phyloP scores from a whole-genome alignment of 73 alveolate genomes.

The Paramecium bursaria region DNA sequence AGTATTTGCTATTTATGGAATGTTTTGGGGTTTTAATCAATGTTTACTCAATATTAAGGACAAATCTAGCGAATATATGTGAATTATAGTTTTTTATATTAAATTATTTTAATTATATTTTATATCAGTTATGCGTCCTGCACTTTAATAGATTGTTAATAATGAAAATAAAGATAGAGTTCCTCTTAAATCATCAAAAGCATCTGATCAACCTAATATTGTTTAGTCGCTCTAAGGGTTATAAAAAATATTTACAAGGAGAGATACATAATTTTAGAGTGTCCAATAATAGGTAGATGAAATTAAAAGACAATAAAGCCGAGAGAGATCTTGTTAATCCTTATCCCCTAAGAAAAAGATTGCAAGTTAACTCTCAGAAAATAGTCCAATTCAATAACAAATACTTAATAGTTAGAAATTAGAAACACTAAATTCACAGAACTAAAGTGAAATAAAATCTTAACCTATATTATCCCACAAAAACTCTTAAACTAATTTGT shows the following conservation, averaged over 20 bases:
- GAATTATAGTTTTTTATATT: too few species aligned
- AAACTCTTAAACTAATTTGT: background rate
- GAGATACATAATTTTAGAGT: background rate
- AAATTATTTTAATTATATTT: too few species aligned
- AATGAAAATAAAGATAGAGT: too few species aligned
- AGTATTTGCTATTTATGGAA: too few species aligned
- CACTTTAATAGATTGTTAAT: too few species aligned
- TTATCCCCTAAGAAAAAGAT: background rate
- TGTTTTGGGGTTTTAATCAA: too few species aligned
- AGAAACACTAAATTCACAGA: background rate
- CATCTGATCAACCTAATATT: too few species aligned
- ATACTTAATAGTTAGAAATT: background rate
- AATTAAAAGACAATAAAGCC: too few species aligned
- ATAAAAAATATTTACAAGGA: background rate
- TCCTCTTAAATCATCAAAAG: too few species aligned
- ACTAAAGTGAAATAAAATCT: background rate
- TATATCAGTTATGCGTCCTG: too few species aligned
- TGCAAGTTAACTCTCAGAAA: background rate
- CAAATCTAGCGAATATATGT: too few species aligned
- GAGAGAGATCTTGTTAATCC: background rate
- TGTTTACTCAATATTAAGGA: too few species aligned
- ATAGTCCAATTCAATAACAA: background rate
- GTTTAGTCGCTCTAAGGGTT: background rate
- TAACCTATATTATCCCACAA: background rate
- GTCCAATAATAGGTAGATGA: background rate